A percentile compares a stretch with the other conserved stretches of the same genome.
Conservation (phyloP, 495 filamentous ascomycete genomes). For the Articulospora tetracladia region DNA sequence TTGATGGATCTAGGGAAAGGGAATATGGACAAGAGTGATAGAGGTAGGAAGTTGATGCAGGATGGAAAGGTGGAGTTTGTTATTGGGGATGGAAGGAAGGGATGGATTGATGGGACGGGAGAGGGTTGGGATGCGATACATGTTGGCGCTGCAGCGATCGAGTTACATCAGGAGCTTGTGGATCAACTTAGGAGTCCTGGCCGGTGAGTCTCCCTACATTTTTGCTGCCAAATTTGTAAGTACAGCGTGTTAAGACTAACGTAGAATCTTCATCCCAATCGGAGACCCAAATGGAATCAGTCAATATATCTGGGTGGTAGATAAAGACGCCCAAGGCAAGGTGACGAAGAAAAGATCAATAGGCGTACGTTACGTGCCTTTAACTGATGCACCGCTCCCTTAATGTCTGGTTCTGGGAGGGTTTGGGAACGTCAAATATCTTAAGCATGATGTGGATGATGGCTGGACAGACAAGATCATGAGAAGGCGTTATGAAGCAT, state of each 20-base stretch:
- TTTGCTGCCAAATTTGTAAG: background rate
- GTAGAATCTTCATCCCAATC: constrained; percentile 80
- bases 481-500: no score
- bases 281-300: constrained; percentile 46
- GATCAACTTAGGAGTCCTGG: constrained; percentile 79
- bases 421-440: no score
- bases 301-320: constrained; percentile 87
- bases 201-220: constrained; percentile 26
- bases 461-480: no score
- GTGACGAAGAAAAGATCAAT: constrained; percentile 72
- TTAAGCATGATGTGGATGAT: no score
- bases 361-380: constrained; percentile 87
- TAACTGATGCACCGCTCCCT: constrained; percentile 69
- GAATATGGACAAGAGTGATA: constrained; percentile 70
- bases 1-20: constrained; percentile 65
- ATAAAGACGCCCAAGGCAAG: constrained; percentile 77
- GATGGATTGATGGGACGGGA: constrained; percentile 48
- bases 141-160: constrained; percentile 82
- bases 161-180: constrained; percentile 68
- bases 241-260: background rate
- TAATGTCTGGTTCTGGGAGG: no score
- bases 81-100: constrained; percentile 76
- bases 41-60: constrained; percentile 60
- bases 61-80: constrained; percentile 66
- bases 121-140: constrained; percentile 82